phyloP scores from a whole-genome alignment of 1,284 basidiomycete species.

The Moniliella sp. region DNA sequence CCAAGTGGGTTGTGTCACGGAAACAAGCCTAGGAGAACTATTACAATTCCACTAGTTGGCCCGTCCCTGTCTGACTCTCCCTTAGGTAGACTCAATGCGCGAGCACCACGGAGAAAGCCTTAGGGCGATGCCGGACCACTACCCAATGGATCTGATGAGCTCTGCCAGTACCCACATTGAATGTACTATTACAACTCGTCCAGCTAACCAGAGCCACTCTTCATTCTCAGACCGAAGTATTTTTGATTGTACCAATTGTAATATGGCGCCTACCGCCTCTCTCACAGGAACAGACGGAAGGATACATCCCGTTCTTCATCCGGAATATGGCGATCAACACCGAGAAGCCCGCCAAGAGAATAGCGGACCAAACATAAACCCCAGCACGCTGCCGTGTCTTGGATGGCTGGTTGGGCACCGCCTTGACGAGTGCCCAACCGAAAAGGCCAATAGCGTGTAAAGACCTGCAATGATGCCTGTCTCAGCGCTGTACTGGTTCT shows the following conservation, averaged over 20 bases:
- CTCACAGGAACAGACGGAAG: constrained; percentile 51
- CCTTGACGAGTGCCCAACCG: constrained; percentile 57
- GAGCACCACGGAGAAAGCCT: too few species aligned
- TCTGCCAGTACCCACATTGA: too few species aligned
- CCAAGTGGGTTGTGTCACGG: too few species aligned
- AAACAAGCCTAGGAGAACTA: constrained; percentile 42
- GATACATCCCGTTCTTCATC: constrained; percentile 67
- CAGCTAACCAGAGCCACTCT: too few species aligned
- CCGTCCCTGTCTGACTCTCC: too few species aligned
- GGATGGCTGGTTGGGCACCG: constrained; percentile 56
- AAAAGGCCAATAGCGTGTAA: constrained; percentile 63
- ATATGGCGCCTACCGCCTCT: too few species aligned
- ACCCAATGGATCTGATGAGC: too few species aligned
- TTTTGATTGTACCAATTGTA: too few species aligned
- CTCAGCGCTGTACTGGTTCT: constrained; percentile 78
- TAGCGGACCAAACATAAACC: constrained; percentile 66
- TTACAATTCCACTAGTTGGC: constrained; percentile 27
- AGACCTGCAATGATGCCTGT: constrained; percentile 63
- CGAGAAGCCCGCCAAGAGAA: constrained; percentile 66
- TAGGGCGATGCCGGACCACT: too few species aligned
- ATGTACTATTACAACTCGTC: too few species aligned
- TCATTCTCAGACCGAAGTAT: too few species aligned
- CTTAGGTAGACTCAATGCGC: too few species aligned
- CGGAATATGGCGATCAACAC: constrained; percentile 69
- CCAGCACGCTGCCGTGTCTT: constrained; percentile 57